Evolutionary conservation across 805 yeast genomes (phyloP).

Genomic region (Ogataea parapolymorpha): DNA sequence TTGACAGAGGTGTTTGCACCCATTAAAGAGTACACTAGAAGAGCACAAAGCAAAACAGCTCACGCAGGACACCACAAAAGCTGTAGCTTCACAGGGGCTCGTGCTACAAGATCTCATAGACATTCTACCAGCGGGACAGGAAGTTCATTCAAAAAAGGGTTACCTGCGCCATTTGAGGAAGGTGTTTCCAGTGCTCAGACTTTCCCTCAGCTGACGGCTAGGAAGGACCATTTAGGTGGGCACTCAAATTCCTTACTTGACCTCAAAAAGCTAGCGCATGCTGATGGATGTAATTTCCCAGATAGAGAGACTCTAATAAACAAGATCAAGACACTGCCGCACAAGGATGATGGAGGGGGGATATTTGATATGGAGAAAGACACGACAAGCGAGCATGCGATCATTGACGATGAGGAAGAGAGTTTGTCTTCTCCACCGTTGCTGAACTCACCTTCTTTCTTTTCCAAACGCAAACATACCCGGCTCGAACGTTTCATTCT

Average conservation of each 20-base stretch:
- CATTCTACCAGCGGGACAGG: slow-evolving; percentile 28
- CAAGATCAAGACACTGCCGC: slow-evolving; percentile 36
- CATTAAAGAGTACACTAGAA: slow-evolving; percentile 32
- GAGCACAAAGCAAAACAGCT: slow-evolving; percentile 16
- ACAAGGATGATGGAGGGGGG: slow-evolving; percentile 3
- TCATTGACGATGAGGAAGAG: slow-evolving; percentile 17
- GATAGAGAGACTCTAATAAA: slow-evolving; percentile 28
- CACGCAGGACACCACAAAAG: slow-evolving; percentile 14
- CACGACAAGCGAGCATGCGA: slow-evolving; percentile 12
- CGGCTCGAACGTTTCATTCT: slow-evolving; percentile 78
- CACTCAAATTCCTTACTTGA: slow-evolving; percentile 24
- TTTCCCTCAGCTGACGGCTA: not conserved
- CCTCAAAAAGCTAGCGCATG: slow-evolving; percentile 18
- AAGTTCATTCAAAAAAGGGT: slow-evolving; percentile 10
- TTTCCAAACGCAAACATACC: slow-evolving; percentile 33
- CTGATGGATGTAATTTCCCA: slow-evolving; percentile 20
- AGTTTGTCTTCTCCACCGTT: slow-evolving; percentile 3
- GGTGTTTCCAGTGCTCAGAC: not conserved
- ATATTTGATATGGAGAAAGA: slow-evolving; percentile 11
- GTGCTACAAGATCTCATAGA: slow-evolving; percentile 20
- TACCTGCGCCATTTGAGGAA: slow-evolving; percentile 3
- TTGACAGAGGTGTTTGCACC: slow-evolving; percentile 71
- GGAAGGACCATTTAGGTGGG: slow-evolving; percentile 2
- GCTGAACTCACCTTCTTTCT: slow-evolving; percentile 2
- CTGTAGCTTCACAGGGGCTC: slow-evolving; percentile 9